Conservation (phyloP, 345 rosid genomes). For the Populus deltoides region DNA sequence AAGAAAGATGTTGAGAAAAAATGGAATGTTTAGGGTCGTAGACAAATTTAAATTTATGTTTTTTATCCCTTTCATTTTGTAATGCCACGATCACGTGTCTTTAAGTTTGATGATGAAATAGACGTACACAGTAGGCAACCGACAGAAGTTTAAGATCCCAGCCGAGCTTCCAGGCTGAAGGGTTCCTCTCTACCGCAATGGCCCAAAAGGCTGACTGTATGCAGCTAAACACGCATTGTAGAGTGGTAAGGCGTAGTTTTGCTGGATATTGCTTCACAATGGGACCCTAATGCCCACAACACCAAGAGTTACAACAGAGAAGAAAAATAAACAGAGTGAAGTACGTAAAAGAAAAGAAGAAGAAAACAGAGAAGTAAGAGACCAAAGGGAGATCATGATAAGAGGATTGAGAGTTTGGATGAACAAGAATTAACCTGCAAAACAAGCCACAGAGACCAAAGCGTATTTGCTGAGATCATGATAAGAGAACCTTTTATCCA, state of each 20-base stretch:
- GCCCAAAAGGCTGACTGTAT: conserved; percentile 68
- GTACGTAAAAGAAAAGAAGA: not conserved
- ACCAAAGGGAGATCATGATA: not conserved
- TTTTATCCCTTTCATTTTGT: not conserved
- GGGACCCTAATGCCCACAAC: conserved; percentile 28
- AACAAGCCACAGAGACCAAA: conserved; percentile 83
- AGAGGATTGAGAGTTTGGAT: not conserved
- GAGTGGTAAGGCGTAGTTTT: conserved; percentile 58
- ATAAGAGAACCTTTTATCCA: conserved; percentile 70
- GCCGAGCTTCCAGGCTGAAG: conserved; percentile 68
- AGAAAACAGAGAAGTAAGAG: not conserved
- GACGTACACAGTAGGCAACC: conserved; percentile 70
- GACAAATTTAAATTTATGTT: not conserved
- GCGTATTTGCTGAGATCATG: conserved; percentile 67
- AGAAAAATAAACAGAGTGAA: not conserved
- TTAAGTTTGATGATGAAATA: not conserved
- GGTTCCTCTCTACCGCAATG: conserved; percentile 51
- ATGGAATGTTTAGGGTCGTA: not conserved
- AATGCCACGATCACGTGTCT: not conserved
- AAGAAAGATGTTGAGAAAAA: not conserved
- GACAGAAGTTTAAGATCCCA: conserved; percentile 75
- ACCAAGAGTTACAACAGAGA: not conserved
- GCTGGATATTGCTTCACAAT: conserved; percentile 67
- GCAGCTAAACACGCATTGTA: conserved; percentile 79
- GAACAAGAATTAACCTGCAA: conserved; percentile 50